A percentile compares a stretch with the other conserved stretches of the same genome.
phyloP scores from a whole-genome alignment of 345 rosid genomes.

The Linum lewisii region DNA sequence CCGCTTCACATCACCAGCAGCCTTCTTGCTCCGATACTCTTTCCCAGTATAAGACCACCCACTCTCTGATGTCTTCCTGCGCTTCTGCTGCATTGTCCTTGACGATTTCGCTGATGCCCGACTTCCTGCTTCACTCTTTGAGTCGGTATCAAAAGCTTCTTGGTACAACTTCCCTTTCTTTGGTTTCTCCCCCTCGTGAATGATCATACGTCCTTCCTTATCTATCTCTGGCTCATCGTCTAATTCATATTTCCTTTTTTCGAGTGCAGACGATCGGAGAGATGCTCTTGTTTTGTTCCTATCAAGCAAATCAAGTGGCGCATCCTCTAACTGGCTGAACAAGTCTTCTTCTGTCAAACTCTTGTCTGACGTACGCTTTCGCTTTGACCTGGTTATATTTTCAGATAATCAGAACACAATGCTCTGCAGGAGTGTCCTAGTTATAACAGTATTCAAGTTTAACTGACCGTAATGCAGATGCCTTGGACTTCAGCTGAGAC shows the following conservation, averaged over 20 bases:
- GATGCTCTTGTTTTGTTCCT: constrained; percentile 62
- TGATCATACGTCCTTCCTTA: constrained; percentile 63
- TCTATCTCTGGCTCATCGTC: constrained; percentile 84
- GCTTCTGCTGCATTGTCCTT: constrained; percentile 58
- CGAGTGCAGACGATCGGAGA: constrained; percentile 59
- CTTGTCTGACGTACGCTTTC: constrained; percentile 35
- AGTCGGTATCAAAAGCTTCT: constrained; percentile 37
- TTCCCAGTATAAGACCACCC: constrained; percentile 88
- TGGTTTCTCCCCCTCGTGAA: constrained; percentile 44
- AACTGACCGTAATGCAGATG: constrained; percentile 41
- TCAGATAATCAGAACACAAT: constrained; percentile 9
- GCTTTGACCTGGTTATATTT: constrained; percentile 39
- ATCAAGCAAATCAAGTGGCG: constrained; percentile 88
- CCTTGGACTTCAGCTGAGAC: constrained; percentile 40
- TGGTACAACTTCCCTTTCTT: too few relatives aligned
- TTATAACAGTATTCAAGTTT: neutral
- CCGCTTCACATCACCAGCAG: constrained; percentile 72
- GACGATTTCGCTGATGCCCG: constrained; percentile 41
- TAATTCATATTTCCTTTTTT: constrained; percentile 46
- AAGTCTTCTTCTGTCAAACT: constrained; percentile 71
- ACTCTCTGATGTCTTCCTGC: constrained; percentile 53
- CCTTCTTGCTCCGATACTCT: constrained; percentile 84
- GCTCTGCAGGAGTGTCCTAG: neutral
- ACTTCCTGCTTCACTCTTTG: constrained; percentile 52
- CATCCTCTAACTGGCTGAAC: constrained; percentile 65